Percentiles rank a stretch among this genome's conserved stretches.
These are phyloP conservation scores for Endotrypanum monterogeii DNA, from an alignment of 208 protist genomes.

Conservation along the genomic window DNA sequence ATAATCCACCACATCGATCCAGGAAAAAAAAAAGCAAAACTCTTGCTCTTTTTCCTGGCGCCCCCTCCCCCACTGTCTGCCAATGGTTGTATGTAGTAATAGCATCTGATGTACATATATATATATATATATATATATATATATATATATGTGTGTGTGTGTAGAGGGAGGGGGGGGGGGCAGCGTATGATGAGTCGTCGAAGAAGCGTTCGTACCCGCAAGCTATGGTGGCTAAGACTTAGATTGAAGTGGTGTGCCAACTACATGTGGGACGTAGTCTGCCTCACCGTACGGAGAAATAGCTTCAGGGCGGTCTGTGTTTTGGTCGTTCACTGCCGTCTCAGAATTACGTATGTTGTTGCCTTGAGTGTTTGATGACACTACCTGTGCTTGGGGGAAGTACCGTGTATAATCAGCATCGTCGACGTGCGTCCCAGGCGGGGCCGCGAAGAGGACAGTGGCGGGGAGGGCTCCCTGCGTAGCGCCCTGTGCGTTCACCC, in stretches of 20 bases:
- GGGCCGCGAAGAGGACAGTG: slow-evolving; percentile 18
- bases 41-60: too few relatives aligned
- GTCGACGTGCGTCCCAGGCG: background rate
- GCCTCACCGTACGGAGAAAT: slow-evolving; percentile 23
- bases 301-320: background rate
- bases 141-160: too few relatives aligned
- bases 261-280: slow-evolving; percentile 11
- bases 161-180: background rate
- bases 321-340: background rate
- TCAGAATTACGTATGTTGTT: background rate
- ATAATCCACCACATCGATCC: too few relatives aligned
- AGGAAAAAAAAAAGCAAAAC: too few relatives aligned
- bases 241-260: background rate
- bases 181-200: background rate
- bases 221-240: slow-evolving; percentile 4
- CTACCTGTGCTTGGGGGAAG: slow-evolving; percentile 23
- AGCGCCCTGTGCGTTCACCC: background rate
- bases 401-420: background rate
- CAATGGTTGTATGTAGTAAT: too few relatives aligned
- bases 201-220: background rate
- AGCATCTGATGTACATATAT: too few relatives aligned
- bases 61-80: too few relatives aligned
- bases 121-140: too few relatives aligned
- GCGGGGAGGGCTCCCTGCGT: background rate
- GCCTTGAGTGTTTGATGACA: background rate